Conservation (phyloP, 768 basidiomycete genomes). For the Cystofilobasidium capitatum region DNA sequence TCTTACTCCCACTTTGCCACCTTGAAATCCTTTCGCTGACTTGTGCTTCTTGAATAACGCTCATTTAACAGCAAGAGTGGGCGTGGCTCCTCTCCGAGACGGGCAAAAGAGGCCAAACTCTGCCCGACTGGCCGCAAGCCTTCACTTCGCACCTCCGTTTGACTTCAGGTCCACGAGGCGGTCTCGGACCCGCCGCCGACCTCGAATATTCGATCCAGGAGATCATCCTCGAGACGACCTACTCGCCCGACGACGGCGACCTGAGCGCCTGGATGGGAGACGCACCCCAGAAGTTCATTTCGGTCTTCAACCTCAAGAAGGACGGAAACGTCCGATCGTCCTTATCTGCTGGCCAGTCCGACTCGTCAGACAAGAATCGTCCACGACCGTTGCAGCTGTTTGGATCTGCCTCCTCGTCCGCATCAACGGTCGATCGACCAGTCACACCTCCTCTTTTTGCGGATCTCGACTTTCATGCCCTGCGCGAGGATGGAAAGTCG, state of each 20-base stretch:
- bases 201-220: background rate
- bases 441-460: background rate
- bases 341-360: background rate
- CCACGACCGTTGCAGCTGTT: conserved; percentile 8
- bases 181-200: background rate
- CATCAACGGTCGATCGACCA: background rate
- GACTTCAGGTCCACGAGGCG: background rate
- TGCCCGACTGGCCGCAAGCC: conserved; percentile 14
- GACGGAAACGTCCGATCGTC: background rate
- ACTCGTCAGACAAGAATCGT: conserved; percentile 7
- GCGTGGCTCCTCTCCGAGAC: conserved; percentile 24
- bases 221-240: background rate
- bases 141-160: conserved; percentile 19
- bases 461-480: background rate
- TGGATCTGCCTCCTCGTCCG: background rate
- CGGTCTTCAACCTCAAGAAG: conserved; percentile 13
- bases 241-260: background rate
- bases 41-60: background rate
- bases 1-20: background rate
- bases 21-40: background rate
- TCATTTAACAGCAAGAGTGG: conserved; percentile 19
- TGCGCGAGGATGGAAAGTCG: background rate
- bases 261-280: background rate
- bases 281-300: background rate
- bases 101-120: conserved; percentile 11